Evolutionary conservation across 2,329 filamentous ascomycete genomes (phyloP), one percentile per base, ranked within the genome.

Genomic region (Ascochyta rabiei): DNA sequence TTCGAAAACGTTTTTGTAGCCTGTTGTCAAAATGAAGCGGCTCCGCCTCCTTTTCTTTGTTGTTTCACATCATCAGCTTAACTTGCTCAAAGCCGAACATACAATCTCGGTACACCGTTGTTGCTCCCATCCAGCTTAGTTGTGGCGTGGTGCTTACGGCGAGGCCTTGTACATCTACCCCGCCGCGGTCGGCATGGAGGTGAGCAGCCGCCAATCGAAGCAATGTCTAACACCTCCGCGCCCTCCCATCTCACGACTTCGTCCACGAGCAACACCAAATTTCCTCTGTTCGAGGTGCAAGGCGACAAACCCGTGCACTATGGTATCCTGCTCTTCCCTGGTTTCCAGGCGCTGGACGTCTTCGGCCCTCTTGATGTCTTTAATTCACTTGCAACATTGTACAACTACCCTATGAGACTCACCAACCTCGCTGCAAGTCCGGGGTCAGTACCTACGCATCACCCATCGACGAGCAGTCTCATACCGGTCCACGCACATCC

Each of bases 281-380:
- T 10, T 24, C 53, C 48, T 6, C 53, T 57, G 2, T 61, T 60
- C 34, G 51, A 66, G 3, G 51, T 48, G 37, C 35, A 57, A n/a
- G 44, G 52, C 19, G 39, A 57, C 9, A 60, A 41, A 19, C 48
- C 64, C 2, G 37, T 66, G 2, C 62, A 67, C 31, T 69, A 66
- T 60, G 59, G 63, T 24, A 56, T 68, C 6, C 37, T 68, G 1
- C 53, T 67, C 16, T 69, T 67, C 39, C 58, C 57, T 4, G 60
- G 57, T n/a, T 64, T 67, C 26, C 62, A 68, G 41, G 66, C 66
- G 37, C 72, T 70, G 48, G 68, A 76, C 46, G 66, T 73, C 28
- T 73, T 69, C 30, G 80, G 79, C 1, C 80, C 80, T 2, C 65
- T 82, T 2, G 77, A 81, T 48, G 74, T 77, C 57, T 70, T 82